Base-by-base conservation (phyloP, 2,329 filamentous ascomycete species). In the Emydomyces testavorans region DNA sequence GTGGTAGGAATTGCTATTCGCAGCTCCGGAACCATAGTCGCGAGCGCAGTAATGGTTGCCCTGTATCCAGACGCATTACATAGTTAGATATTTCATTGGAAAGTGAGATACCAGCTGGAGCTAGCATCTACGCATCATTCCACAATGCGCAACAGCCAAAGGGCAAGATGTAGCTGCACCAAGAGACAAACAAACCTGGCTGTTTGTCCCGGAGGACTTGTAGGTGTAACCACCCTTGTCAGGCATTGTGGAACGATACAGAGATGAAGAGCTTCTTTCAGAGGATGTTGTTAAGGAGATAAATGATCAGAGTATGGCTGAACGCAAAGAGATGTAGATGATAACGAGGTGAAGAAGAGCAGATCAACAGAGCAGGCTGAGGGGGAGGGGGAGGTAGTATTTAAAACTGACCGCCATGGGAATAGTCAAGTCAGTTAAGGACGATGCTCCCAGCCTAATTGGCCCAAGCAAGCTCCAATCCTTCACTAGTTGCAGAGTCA, bases 31-130 rank as follows among this genome's bases (percentile, higher is more conserved):
- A 52, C 77, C 77, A 54, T 83, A 82, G 65, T 80, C 76, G 28
- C 80, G 78, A 37, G 73, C 63, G 64, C 79, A 82, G 58, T 78
- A 84, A 66, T 79, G 76, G 65, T 84, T 84, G 53, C 81, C 80
- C 79, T 83, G 42, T 7, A 23, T 10, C 8, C 40, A 26, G 15
- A n/a, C 24, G 15, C 7, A 4, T 43, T 34, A n/a, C n/a, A n/a
- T n/a, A 43, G 29, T 15, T 2, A 34, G 16, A 18, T 7, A 20
- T 28, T 3, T 23, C 35, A 11, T 11, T n/a, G n/a, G n/a, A 4
- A 24, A 24, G 18, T 38, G 11, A 23, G 18, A 26, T 35, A 4
- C 2, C 28, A 24, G 29, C 7, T 13, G 11, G 21, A 4, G 6
- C n/a, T 6, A 36, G 34, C 8, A 31, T 31, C 4, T 36, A 36